Evolutionary conservation across 2,329 filamentous ascomycete species (phyloP), one percentile per base, ranked within the genome.

Genomic region (Penicillium crustosum): DNA sequence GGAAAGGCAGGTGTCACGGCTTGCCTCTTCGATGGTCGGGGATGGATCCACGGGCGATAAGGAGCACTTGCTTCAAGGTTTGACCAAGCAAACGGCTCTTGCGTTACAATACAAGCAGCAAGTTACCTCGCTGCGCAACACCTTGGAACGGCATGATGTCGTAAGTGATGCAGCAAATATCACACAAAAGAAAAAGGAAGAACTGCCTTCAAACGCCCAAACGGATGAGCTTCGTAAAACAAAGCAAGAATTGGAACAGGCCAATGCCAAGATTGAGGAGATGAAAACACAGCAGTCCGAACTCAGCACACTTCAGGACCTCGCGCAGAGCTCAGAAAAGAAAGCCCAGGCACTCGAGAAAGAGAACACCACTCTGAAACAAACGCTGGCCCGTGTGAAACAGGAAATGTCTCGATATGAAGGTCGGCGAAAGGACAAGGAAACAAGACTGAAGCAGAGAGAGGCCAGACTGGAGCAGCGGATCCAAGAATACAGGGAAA

Each of bases 71-170:
- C 69, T 79, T 33, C 73, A 74, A 31, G 74, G 78, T 53, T 68
- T 79, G 43, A 73, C 75, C 36, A 74, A 74, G 58, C 76, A 79
- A 61, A 79, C 77, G 4, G 71, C 76, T n/a, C 66, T 78, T 23
- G 75, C 76, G 7, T 61, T 79, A 49, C 72, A 77, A 50, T 78
- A 79, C 57, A 79, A 78, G 60, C 74, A 78, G 49, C 76, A 76
- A 53, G 76, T 73, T 13, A 70, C 69, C 29, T 66, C 65, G 29
- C 55, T 78, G 38, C 74, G 76, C 54, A 72, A 70, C 53, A 61
- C 67, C 8, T 67, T 78, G 23, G 74, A 78, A 58, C 66, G 66
- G 36, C 74, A 78, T 58, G 75, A 74, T 6, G 70, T 77, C n/a
- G 66, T 78, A 4, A 61, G 56, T 35, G 70, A 69, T 23, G 63